Evolutionary conservation across 192 early-diverging fungal genomes (phyloP).

Genomic region (Pilaira anomala): DNA sequence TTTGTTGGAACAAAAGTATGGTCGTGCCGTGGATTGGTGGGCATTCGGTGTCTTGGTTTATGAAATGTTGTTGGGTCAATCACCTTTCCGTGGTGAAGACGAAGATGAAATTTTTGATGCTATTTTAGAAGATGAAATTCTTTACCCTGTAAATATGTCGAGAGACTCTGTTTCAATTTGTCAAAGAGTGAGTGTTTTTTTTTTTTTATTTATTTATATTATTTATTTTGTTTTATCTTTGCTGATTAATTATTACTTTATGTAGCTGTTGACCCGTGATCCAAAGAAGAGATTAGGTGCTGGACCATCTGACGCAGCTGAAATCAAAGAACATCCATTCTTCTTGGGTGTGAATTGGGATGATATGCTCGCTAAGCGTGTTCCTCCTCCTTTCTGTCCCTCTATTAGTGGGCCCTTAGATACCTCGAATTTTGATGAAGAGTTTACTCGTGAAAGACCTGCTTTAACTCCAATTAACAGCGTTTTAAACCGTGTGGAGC

Average conservation of each 20-base stretch:
- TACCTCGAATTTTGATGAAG: conserved; percentile 97
- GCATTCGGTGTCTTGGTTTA: conserved; percentile 86
- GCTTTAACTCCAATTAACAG: conserved; percentile 90
- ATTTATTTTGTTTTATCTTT: too few relatives aligned
- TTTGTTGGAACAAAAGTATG: conserved; percentile 91
- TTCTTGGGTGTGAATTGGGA: conserved; percentile 97
- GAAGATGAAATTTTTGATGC: conserved; percentile 99
- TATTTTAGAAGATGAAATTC: conserved; percentile 92
- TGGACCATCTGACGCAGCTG: conserved; percentile 80
- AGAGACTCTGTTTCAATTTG: conserved; percentile 89
- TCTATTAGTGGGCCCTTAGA: conserved; percentile 71
- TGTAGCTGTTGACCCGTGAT: conserved; percentile 82
- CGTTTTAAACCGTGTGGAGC: conserved; percentile 74
- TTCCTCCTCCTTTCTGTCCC: conserved; percentile 89
- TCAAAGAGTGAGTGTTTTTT: too few relatives aligned
- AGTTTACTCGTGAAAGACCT: conserved; percentile 95
- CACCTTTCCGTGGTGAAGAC: conserved; percentile 92
- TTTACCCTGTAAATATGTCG: conserved; percentile 93
- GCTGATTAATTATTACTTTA: not conserved
- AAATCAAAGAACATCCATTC: conserved; percentile 93
- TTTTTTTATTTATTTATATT: too few relatives aligned
- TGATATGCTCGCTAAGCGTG: conserved; percentile 83
- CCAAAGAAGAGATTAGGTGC: conserved; percentile 83
- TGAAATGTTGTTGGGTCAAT: conserved; percentile 89
- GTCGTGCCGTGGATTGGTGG: conserved; percentile 99